Base-by-base conservation (phyloP, 495 filamentous ascomycete species). In the Diplogelasinospora grovesii region DNA sequence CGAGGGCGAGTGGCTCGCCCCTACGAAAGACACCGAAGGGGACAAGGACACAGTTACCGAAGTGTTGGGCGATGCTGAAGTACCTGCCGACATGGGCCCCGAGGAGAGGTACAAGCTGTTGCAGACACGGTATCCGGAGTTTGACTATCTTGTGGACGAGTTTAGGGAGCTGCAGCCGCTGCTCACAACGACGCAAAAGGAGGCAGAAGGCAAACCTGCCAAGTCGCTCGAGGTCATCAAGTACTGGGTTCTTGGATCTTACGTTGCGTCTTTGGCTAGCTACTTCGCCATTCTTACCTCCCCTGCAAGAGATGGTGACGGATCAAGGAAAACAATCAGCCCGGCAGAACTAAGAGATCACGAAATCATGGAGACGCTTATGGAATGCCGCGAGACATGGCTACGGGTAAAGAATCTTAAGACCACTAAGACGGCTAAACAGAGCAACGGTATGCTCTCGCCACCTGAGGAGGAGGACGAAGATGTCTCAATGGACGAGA, bases 251-350 rank as follows among this genome's bases (percentile, higher is more conserved):
- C 60, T 94, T 19, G 81, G 82, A 21, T 80, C 87, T 31, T 95
- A 97, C 58, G 66, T 97, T 13, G 89, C 82, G 24, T 71, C 86
- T 0, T 69, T 97, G 52, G 79, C 82, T 41, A 87, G 95, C 79
- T 98, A 97, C 59, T 95, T 98, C 59, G 85, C 87, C 40, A 72
- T 97, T 27, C 66, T 97, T 20, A 83, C 86, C 19, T 93, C 86
- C 2, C 73, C 81, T 1, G 71, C 83, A 10, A 65, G 77, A 33
- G 71, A 75, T 11, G 65, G 69, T 25, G 65, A 70, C 11, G 61
- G 64, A 8, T 33, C 65, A n/a, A 60, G 76, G 10, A 70, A 81
- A 60, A 66, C 83, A 3, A 42, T 76, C 8, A 65, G 65, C 35
- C 79, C 89, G 4, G 65, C 73, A 22, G 77, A 92, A 50, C 68